Percentiles rank a stretch among this genome's conserved stretches.
phyloP scores from a whole-genome alignment of 2,329 filamentous ascomycete genomes.

The Cordyceps tenuipes region DNA sequence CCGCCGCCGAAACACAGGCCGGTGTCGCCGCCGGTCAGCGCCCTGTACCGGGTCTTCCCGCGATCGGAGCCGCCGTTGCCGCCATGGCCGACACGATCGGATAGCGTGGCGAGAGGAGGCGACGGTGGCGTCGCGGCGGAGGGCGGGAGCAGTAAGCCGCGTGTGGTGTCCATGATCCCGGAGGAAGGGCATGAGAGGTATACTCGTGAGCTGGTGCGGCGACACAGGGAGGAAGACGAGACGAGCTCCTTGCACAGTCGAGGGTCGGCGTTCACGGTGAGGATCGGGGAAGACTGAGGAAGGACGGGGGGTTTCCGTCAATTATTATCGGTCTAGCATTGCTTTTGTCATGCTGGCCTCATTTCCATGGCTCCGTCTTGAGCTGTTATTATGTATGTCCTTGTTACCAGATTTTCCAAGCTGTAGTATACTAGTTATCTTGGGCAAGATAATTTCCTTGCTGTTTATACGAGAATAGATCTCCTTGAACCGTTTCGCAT shows the following conservation, averaged over 20 bases:
- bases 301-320: not conserved
- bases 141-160: not conserved
- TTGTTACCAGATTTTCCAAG: not conserved
- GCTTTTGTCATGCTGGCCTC: not conserved
- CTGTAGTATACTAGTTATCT: not conserved
- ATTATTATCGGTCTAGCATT: not conserved
- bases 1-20: not conserved
- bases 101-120: not conserved
- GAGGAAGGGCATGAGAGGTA: slow-evolving; percentile 10
- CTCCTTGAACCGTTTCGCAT: too few species aligned
- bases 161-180: slow-evolving; percentile 13
- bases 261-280: slow-evolving; percentile 15
- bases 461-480: not conserved
- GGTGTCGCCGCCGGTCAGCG: not conserved
- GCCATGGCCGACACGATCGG: slow-evolving; percentile 9
- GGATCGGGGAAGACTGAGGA: slow-evolving; percentile 9
- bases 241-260: slow-evolving; percentile 13
- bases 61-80: slow-evolving; percentile 7
- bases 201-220: not conserved
- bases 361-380: not conserved
- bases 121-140: not conserved
- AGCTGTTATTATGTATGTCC: not conserved
- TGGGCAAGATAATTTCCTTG: not conserved
- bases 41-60: not conserved
- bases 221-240: slow-evolving; percentile 9